Percentiles rank a stretch among this genome's conserved stretches.
These are phyloP conservation scores for Arxiozyma slooffiae DNA, from an alignment of 1,139 yeast species.

Conservation along the genomic window DNA sequence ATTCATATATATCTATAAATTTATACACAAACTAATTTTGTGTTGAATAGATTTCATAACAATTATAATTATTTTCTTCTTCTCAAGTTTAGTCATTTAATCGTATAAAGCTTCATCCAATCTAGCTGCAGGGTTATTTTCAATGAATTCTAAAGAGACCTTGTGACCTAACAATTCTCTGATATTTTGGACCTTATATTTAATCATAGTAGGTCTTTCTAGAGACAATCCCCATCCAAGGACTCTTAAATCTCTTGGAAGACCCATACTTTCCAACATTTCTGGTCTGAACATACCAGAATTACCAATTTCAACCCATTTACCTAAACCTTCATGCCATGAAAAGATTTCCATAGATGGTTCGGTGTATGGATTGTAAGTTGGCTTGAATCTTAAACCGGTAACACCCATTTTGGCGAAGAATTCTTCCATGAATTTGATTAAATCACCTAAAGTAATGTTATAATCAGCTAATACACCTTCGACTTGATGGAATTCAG, in stretches of 20 bases:
- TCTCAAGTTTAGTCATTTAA: slow-evolving; percentile 4
- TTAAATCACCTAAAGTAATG: slow-evolving; percentile 88
- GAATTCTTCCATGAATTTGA: slow-evolving; percentile 97
- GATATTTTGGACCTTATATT: slow-evolving; percentile 89
- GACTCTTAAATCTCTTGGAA: slow-evolving; percentile 88
- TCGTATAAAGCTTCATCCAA: slow-evolving; percentile 60
- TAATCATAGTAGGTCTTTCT: slow-evolving; percentile 99
- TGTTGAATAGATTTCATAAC: background rate
- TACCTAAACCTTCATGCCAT: slow-evolving; percentile 86
- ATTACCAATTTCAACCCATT: slow-evolving; percentile 99
- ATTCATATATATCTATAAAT: slow-evolving; percentile 1
- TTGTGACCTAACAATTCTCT: slow-evolving; percentile 93
- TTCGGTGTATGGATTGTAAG: slow-evolving; percentile 97
- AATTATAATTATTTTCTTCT: too few relatives aligned
- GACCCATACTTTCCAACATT: slow-evolving; percentile 96
- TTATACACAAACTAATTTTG: background rate
- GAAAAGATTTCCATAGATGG: slow-evolving; percentile 97
- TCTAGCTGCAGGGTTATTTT: slow-evolving; percentile 95
- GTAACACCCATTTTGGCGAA: slow-evolving; percentile 96
- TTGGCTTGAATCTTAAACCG: slow-evolving; percentile 92
- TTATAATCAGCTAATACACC: slow-evolving; percentile 97
- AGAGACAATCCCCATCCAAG: slow-evolving; percentile 96
- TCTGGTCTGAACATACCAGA: slow-evolving; percentile 99
- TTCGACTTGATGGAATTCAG: slow-evolving; percentile 98
- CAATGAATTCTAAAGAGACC: slow-evolving; percentile 86